Conservation (phyloP, 2,329 filamentous ascomycete genomes). For the Colletotrichum salicis region DNA sequence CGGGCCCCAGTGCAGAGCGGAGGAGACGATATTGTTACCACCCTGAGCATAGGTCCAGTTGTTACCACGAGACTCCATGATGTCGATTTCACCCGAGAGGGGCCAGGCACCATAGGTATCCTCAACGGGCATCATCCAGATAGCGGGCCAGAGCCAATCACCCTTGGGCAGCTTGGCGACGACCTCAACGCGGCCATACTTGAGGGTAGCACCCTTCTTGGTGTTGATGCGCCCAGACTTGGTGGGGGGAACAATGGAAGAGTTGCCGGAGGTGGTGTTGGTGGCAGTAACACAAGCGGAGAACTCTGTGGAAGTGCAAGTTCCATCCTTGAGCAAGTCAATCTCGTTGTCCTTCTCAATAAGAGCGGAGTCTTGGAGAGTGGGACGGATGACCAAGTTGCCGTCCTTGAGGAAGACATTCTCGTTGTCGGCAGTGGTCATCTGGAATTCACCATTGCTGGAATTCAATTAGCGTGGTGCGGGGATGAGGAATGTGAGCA, state of each 20-base stretch:
- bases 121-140: conserved; percentile 85
- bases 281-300: conserved; percentile 75
- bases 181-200: conserved; percentile 85
- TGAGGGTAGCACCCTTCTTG: conserved; percentile 75
- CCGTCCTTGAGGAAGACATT: conserved; percentile 80
- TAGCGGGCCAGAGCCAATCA: conserved; percentile 93
- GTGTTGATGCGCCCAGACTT: conserved; percentile 84
- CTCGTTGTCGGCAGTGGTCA: conserved; percentile 76
- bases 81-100: conserved; percentile 84
- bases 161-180: conserved; percentile 79
- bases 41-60: conserved; percentile 80
- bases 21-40: conserved; percentile 83
- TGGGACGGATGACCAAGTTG: conserved; percentile 79
- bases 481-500: not conserved
- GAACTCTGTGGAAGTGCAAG: conserved; percentile 70
- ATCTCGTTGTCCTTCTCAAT: conserved; percentile 75
- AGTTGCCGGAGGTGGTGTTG: conserved; percentile 76
- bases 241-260: conserved; percentile 80
- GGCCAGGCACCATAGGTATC: conserved; percentile 83
- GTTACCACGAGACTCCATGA: conserved; percentile 84
- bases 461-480: conserved; percentile 14
- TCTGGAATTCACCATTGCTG: conserved; percentile 84
- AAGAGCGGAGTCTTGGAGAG: conserved; percentile 75
- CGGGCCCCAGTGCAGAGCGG: conserved; percentile 85
- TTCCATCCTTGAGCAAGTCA: conserved; percentile 73